A percentile compares a stretch with the other conserved stretches of the same genome.
These are phyloP conservation scores for Clitoria ternatea DNA, from an alignment of 306 rosid genomes.

Conservation along the genomic window DNA sequence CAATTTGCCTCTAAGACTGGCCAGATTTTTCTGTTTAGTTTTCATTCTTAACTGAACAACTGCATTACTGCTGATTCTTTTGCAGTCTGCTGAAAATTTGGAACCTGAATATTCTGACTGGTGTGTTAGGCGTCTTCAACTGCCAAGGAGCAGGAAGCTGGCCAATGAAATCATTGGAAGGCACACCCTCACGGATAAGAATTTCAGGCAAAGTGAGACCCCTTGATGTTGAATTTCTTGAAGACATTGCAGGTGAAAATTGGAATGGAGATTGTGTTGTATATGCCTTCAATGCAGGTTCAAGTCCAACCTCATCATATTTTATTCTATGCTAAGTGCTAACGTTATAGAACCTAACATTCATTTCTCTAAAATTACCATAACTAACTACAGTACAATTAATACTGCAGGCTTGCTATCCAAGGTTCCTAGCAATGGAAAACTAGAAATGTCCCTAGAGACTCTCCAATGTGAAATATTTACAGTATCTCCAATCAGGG, in stretches of 20 bases:
- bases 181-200: background rate
- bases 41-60: background rate
- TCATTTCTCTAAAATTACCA: conserved; percentile 7
- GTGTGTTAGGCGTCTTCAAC: conserved; percentile 59
- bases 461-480: conserved; percentile 61
- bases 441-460: conserved; percentile 41
- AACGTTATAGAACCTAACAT: background rate
- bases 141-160: conserved; percentile 77
- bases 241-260: conserved; percentile 54
- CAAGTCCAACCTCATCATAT: background rate
- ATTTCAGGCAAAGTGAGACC: conserved; percentile 48
- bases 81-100: conserved; percentile 65
- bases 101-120: conserved; percentile 61
- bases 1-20: background rate
- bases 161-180: conserved; percentile 46
- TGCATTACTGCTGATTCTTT: background rate
- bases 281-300: conserved; percentile 64
- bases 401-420: conserved; percentile 52
- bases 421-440: conserved; percentile 39
- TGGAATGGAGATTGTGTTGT: conserved; percentile 62
- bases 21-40: background rate
- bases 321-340: background rate
- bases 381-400: background rate
- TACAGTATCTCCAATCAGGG: conserved; percentile 57
- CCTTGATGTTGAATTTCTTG: conserved; percentile 57